phyloP scores from a whole-genome alignment of 1,284 basidiomycete species.

The Leucoagaricus sp. region DNA sequence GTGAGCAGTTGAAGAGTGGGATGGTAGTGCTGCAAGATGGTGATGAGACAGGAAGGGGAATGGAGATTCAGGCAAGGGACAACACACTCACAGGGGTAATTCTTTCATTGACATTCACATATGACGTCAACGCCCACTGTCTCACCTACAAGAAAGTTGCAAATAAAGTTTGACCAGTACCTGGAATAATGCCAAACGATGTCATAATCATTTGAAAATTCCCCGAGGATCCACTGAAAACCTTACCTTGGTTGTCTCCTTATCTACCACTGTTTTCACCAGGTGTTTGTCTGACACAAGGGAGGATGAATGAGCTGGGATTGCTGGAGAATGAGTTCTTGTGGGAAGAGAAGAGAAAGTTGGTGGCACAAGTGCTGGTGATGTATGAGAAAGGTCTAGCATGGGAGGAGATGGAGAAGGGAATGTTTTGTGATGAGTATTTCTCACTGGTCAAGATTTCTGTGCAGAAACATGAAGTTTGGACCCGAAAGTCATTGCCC shows the following conservation, averaged over 20 bases:
- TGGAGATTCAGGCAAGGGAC: background rate
- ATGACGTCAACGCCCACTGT: conserved; percentile 1
- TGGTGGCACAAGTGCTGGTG: no score
- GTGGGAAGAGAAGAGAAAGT: conserved; percentile 13
- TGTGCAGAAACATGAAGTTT: conserved; percentile 23
- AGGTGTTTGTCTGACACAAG: background rate
- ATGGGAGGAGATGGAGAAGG: conserved; percentile 10
- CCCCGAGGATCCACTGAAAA: conserved; percentile 14
- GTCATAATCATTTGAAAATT: background rate
- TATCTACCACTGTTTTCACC: conserved; percentile 6
- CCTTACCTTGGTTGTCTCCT: conserved; percentile 9
- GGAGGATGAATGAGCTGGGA: conserved; percentile 6
- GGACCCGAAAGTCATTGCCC: conserved; percentile 27
- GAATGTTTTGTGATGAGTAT: conserved; percentile 4
- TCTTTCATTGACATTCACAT: conserved; percentile 6
- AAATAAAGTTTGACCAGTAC: no score
- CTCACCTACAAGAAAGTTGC: no score
- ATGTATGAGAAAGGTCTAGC: conserved; percentile 10
- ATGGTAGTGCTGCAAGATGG: background rate
- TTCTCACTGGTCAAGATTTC: conserved; percentile 3
- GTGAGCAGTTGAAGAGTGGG: background rate
- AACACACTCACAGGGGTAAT: background rate
- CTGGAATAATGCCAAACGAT: no score
- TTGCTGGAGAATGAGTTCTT: conserved; percentile 6
- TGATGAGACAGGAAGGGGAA: background rate